phyloP scores from a whole-genome alignment of 495 filamentous ascomycete genomes.

The Talaromyces borbonicus region DNA sequence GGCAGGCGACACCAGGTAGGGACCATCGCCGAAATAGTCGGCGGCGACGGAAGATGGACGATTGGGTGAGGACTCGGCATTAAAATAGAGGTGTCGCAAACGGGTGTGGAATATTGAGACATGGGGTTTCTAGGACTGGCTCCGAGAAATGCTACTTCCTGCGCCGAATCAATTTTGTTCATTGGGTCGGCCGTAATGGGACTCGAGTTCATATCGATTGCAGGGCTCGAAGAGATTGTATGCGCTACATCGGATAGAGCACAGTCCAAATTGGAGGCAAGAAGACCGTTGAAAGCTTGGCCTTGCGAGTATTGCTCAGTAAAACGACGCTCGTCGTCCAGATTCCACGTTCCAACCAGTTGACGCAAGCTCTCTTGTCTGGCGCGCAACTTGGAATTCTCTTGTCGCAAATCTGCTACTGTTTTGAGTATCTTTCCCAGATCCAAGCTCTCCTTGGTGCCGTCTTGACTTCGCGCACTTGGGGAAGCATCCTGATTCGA shows the following conservation, averaged over 20 bases:
- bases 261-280: background rate
- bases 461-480: too few species aligned
- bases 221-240: background rate
- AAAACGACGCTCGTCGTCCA: background rate
- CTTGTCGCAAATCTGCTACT: conserved; percentile 14
- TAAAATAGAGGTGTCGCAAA: background rate
- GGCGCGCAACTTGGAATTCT: conserved; percentile 16
- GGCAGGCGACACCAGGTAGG: conserved; percentile 15
- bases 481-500: too few species aligned
- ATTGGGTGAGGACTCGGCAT: background rate
- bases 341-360: conserved; percentile 17
- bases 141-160: background rate
- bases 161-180: background rate
- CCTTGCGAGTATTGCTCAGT: background rate
- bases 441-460: too few species aligned
- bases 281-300: background rate
- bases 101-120: background rate
- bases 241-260: background rate
- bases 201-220: background rate
- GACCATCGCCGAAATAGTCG: background rate
- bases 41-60: background rate
- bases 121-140: background rate
- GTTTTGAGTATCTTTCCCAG: conserved; percentile 11
- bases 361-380: conserved; percentile 12
- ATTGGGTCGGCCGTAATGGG: background rate